Evolutionary conservation across 1,284 basidiomycete species (phyloP).

Genomic region (Gymnopus androsaceus): DNA sequence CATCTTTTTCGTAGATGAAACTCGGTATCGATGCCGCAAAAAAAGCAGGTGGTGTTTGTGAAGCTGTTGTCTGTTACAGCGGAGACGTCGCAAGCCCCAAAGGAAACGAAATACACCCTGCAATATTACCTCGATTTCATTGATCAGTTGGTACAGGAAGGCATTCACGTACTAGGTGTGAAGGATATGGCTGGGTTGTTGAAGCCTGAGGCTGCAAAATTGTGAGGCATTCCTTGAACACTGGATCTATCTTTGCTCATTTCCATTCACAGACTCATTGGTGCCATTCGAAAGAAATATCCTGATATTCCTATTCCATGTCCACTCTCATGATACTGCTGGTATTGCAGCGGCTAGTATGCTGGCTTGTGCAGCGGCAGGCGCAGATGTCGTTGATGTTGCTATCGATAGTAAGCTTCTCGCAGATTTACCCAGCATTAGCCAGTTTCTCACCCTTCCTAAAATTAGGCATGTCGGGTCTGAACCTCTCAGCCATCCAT

Average conservation of each 20-base stretch:
- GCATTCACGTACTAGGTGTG: constrained; percentile 96
- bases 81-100: constrained; percentile 96
- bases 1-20: constrained; percentile 64
- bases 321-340: constrained; percentile 99
- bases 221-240: constrained; percentile 50
- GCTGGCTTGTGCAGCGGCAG: constrained; percentile 93
- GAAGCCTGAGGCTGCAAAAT: constrained; percentile 90
- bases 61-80: constrained; percentile 98
- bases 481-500: constrained; percentile 99
- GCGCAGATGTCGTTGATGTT: constrained; percentile 97
- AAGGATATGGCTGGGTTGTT: constrained; percentile 99
- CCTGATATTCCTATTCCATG: constrained; percentile 98
- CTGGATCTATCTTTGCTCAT: constrained; percentile 9
- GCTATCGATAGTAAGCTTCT: constrained; percentile 90
- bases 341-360: constrained; percentile 97
- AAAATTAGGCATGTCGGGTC: constrained; percentile 87
- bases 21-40: constrained; percentile 99
- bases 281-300: constrained; percentile 93
- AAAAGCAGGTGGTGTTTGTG: constrained; percentile 98
- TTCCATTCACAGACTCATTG: constrained; percentile 68
- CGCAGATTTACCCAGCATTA: background rate
- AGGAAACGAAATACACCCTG: constrained; percentile 97
- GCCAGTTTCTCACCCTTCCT: constrained; percentile 22
- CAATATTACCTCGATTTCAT: constrained; percentile 98
- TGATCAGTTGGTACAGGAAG: constrained; percentile 90